Evolutionary conservation across 768 basidiomycete genomes (phyloP).

Genomic region (Dentipellis fragilis): DNA sequence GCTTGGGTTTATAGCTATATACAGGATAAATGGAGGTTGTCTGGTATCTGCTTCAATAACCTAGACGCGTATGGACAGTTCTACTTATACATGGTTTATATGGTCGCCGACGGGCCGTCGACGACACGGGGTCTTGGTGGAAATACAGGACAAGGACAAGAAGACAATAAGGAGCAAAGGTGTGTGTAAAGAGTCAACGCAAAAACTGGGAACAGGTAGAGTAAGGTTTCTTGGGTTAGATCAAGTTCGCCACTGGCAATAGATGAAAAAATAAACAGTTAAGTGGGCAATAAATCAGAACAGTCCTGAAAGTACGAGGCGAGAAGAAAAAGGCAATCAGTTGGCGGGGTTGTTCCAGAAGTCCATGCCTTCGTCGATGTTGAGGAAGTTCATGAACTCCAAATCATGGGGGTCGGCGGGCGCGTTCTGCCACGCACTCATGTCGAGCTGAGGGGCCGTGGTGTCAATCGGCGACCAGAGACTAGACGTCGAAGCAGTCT

Average conservation of each 20-base stretch:
- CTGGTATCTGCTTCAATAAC: not conserved
- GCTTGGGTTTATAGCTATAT: not conserved
- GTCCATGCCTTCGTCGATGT: not conserved
- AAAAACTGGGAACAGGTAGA: not conserved
- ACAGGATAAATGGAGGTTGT: not conserved
- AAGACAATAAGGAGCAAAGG: not conserved
- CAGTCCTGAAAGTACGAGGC: not conserved
- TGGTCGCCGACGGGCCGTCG: not conserved
- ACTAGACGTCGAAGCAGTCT: not conserved
- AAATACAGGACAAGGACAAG: not conserved
- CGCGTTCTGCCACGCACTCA: not conserved
- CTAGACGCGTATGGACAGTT: not conserved
- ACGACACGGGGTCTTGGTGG: not conserved
- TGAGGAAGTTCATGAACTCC: not conserved
- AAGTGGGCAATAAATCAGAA: not conserved
- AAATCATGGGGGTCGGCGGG: not conserved
- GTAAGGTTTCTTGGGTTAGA: no score
- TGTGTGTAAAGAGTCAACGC: not conserved
- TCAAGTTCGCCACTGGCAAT: not conserved
- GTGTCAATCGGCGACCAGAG: not conserved
- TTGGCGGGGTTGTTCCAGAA: not conserved
- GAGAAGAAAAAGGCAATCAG: not conserved
- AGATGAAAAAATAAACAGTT: not conserved
- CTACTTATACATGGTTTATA: not conserved
- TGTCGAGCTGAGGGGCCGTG: not conserved